Evolutionary conservation across 805 yeast genomes (phyloP), one percentile per base, ranked within the genome.

Genomic region (Yueomyces sp.): DNA sequence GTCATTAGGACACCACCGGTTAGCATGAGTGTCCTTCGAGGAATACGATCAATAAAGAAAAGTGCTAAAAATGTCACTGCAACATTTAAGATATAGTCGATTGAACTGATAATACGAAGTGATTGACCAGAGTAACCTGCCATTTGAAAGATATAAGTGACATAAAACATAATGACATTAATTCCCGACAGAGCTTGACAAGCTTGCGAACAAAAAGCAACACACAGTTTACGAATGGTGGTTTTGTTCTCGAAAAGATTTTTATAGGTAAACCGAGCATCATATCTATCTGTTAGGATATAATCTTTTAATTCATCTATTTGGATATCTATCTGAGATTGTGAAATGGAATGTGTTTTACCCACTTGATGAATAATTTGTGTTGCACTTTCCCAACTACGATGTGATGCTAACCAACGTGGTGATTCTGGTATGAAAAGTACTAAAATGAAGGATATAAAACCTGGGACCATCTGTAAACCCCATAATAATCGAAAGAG

Each of bases 401-500:
- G 71, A 46, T 70, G 66, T 26, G 76, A 66, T 49, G 77, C 60
- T 29, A 68, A 55, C 61, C 63, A 70, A 41, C 77, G 52, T 9
- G 77, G 77, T 4, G 73, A 66, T 49, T 73, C 77, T 2, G 76
- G 76, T 60, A 77, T 70, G 52, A 67, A 57, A 5, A 34, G n/a
- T 11, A 7, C n/a, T n/a, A 34, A 34, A 34, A 80, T 77, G 49
- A 76, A 68, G 39, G 74, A 52, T 54, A 69, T 76, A 26, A 79
- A 74, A 47, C 80, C 77, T 54, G 81, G 79, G 37, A 80, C 49
- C 45, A 76, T 67, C 66, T 84, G 94, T 56, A 82, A 65, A 2
- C 85, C 81, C 47, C 84, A 74, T 12, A 94, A 92, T 61, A 84
- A 72, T 67, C 94, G 75, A 88, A 90, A 84, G 26, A 77, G 67